A percentile compares a stretch with the other conserved stretches of the same genome.
phyloP scores from a whole-genome alignment of 345 rosid genomes.

The Erysimum cheiranthoides region DNA sequence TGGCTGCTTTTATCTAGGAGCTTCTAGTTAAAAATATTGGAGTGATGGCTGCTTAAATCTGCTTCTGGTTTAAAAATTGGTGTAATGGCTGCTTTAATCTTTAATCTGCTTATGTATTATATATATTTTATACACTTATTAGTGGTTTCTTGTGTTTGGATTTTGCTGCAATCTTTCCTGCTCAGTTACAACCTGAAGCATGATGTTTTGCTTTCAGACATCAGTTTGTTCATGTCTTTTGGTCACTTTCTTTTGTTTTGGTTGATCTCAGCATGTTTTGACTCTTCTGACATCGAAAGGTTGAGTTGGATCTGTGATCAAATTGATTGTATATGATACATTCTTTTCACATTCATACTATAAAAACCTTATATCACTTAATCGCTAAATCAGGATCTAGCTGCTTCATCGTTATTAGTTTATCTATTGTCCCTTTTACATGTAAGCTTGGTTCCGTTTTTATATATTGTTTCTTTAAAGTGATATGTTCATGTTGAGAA shows the following conservation, averaged over 20 bases:
- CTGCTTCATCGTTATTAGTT: conserved; percentile 35
- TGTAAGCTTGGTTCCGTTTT: conserved; percentile 33
- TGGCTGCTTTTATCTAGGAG: background rate
- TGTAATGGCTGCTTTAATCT: conserved; percentile 23
- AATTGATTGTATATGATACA: conserved; percentile 31
- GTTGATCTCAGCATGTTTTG: conserved; percentile 35
- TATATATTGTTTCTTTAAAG: background rate
- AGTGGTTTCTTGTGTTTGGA: conserved; percentile 44
- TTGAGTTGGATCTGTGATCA: conserved; percentile 28
- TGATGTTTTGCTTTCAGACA: conserved; percentile 31
- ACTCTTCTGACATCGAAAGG: conserved; percentile 45
- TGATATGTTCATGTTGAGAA: conserved; percentile 4
- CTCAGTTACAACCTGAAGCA: conserved; percentile 38
- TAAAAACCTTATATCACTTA: background rate
- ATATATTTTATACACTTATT: conserved; percentile 17
- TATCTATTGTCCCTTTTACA: conserved; percentile 35
- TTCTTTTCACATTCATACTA: conserved; percentile 25
- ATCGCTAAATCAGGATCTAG: background rate
- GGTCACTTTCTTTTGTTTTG: conserved; percentile 40
- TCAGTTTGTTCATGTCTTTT: conserved; percentile 45
- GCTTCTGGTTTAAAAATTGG: conserved; percentile 24
- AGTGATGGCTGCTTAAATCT: conserved; percentile 27
- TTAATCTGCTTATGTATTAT: conserved; percentile 12
- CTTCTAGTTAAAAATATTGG: background rate
- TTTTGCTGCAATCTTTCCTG: conserved; percentile 21